Conservation (phyloP, 148 eudicot species). For the Silene uniflora region DNA sequence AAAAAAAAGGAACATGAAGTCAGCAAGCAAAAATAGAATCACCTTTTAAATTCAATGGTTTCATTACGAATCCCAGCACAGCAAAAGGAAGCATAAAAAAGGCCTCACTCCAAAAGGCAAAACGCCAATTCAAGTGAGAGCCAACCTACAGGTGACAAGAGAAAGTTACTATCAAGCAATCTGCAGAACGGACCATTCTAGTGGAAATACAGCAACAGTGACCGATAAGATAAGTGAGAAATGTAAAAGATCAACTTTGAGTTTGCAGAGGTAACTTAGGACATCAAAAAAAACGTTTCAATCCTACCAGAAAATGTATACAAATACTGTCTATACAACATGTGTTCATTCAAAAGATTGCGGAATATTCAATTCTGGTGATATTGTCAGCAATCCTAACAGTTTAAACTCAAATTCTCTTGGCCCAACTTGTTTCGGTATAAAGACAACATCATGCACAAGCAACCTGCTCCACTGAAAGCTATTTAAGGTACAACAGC, state of each 20-base stretch:
- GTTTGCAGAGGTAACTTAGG: not conserved
- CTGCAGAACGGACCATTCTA: not conserved
- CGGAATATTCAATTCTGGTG: not conserved
- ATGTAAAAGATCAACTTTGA: not conserved
- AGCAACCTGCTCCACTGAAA: not conserved
- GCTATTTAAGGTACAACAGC: not conserved
- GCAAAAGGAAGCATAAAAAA: constrained; percentile 83
- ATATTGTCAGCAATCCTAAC: not conserved
- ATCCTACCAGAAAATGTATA: not conserved
- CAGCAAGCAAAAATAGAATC: constrained; percentile 9
- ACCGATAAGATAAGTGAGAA: not conserved
- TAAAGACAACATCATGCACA: not conserved
- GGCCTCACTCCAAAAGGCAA: constrained; percentile 71
- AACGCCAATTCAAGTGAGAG: constrained; percentile 52
- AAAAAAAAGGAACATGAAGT: not conserved
- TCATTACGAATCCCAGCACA: constrained; percentile 74
- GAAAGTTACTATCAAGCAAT: not conserved
- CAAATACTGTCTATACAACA: not conserved
- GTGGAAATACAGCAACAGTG: not conserved
- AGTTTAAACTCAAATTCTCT: not conserved
- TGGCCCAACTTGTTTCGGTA: not conserved
- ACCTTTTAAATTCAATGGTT: constrained; percentile 86
- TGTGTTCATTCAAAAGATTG: not conserved
- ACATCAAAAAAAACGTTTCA: not conserved
- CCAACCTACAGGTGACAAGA: constrained; percentile 52